phyloP scores from a whole-genome alignment of 2,329 filamentous ascomycete species.

The Hypoxylon sp. region DNA sequence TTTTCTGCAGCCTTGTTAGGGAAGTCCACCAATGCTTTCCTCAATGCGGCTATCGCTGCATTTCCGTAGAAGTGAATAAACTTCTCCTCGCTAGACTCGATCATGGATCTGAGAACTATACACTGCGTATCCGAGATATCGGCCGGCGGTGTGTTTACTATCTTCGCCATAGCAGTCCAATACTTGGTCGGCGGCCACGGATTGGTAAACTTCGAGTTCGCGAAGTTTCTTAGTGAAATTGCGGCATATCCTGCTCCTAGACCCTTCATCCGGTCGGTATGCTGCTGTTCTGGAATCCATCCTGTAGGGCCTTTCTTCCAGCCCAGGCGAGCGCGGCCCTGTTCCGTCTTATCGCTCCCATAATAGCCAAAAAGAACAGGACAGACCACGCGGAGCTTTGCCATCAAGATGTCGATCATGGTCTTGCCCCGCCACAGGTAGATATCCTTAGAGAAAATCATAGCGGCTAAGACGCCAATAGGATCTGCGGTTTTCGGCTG shows the following conservation, averaged over 20 bases:
- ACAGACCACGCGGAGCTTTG: slow-evolving; percentile 84
- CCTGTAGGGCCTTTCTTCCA: slow-evolving; percentile 71
- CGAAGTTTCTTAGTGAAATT: slow-evolving; percentile 85
- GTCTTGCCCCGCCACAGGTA: slow-evolving; percentile 76
- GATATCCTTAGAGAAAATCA: slow-evolving; percentile 77
- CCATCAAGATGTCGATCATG: slow-evolving; percentile 86
- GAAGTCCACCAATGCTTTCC: slow-evolving; percentile 79
- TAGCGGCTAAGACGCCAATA: slow-evolving; percentile 80
- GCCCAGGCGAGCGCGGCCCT: slow-evolving; percentile 76
- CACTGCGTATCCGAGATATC: slow-evolving; percentile 81
- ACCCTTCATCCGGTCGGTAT: slow-evolving; percentile 86
- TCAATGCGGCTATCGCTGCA: slow-evolving; percentile 77
- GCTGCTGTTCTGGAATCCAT: slow-evolving; percentile 77
- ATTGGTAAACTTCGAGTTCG: slow-evolving; percentile 74
- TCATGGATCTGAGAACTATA: slow-evolving; percentile 77
- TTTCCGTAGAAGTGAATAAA: slow-evolving; percentile 87
- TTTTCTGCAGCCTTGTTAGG: slow-evolving; percentile 67
- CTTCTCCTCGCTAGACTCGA: slow-evolving; percentile 78
- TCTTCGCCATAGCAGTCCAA: slow-evolving; percentile 82
- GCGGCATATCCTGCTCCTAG: slow-evolving; percentile 87
- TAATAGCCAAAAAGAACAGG: slow-evolving; percentile 88
- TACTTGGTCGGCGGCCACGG: slow-evolving; percentile 84
- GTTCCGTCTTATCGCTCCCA: slow-evolving; percentile 79
- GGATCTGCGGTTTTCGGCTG: slow-evolving; percentile 78
- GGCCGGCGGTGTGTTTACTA: slow-evolving; percentile 78